These are phyloP conservation scores for Erigeron philadelphicus DNA, from an alignment of 140 eudicot genomes.

Conservation along the genomic window DNA sequence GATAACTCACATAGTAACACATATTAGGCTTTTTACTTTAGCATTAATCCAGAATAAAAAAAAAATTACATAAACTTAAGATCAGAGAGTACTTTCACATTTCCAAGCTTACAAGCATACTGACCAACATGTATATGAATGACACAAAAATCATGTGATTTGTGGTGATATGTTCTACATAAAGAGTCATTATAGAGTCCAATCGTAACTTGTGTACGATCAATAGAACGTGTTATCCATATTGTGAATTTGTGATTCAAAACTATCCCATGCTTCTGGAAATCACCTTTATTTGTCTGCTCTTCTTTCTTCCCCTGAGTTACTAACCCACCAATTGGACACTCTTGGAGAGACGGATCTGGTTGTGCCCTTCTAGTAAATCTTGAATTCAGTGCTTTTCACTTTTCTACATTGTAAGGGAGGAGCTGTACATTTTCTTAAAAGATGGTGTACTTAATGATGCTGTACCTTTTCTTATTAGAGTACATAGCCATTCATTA, in stretches of 20 bases:
- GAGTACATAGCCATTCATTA: not conserved
- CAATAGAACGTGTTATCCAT: no score
- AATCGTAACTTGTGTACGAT: no score
- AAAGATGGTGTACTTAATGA: not conserved
- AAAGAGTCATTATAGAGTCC: not conserved
- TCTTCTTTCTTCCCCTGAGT: no score
- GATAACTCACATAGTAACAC: not conserved
- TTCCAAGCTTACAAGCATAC: not conserved
- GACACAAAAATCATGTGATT: not conserved
- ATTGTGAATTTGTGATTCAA: no score
- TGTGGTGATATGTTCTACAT: no score
- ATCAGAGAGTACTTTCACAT: not conserved
- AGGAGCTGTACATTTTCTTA: not conserved
- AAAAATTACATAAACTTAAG: not conserved
- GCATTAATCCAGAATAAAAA: not conserved
- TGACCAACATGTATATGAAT: no score
- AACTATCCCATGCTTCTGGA: no score
- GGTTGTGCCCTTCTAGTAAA: not conserved
- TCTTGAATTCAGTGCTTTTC: slow-evolving; percentile 2
- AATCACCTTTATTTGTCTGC: no score
- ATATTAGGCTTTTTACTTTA: not conserved
- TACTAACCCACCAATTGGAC: not conserved
- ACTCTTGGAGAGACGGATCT: not conserved
- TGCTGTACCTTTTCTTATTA: not conserved
- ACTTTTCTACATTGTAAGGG: not conserved